Percentiles rank a stretch among this genome's conserved stretches.
These are phyloP conservation scores for Clarkia xantiana DNA, from an alignment of 345 rosid species.

Conservation along the genomic window DNA sequence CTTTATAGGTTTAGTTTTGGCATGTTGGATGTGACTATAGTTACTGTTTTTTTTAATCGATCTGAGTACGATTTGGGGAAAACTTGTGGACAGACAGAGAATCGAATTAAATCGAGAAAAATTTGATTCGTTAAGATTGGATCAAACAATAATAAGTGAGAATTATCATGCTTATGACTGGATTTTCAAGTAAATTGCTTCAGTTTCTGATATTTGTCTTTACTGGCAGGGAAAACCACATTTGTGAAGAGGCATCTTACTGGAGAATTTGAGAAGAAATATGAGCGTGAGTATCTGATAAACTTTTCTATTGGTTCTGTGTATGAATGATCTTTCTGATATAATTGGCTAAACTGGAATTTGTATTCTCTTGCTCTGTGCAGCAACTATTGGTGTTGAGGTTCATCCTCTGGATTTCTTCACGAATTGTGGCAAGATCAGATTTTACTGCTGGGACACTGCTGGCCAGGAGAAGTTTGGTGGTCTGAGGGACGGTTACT, in stretches of 20 bases:
- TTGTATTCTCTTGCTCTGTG: not conserved
- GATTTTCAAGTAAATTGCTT: not conserved
- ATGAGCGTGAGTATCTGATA: conserved; percentile 51
- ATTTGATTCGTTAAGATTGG: too few species aligned
- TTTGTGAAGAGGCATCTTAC: conserved; percentile 88
- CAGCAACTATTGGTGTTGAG: conserved; percentile 94
- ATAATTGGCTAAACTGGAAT: not conserved
- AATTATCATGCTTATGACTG: too few species aligned
- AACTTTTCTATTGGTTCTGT: not conserved
- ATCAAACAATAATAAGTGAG: too few species aligned
- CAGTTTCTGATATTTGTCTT: not conserved
- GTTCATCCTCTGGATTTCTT: conserved; percentile 92
- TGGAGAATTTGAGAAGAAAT: conserved; percentile 93
- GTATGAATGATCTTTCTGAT: not conserved
- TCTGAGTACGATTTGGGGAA: too few species aligned
- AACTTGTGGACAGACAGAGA: too few species aligned
- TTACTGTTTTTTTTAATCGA: too few species aligned
- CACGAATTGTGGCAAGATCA: conserved; percentile 79
- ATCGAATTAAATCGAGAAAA: too few species aligned
- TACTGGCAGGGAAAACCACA: conserved; percentile 63
- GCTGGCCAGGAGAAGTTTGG: conserved; percentile 97
- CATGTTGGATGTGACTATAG: too few species aligned
- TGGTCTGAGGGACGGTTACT: conserved; percentile 92
- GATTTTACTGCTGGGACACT: conserved; percentile 97
- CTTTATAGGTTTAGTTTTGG: too few species aligned